These are phyloP conservation scores for Gymnopilus junonius DNA, from an alignment of 768 basidiomycete species.

Conservation along the genomic window DNA sequence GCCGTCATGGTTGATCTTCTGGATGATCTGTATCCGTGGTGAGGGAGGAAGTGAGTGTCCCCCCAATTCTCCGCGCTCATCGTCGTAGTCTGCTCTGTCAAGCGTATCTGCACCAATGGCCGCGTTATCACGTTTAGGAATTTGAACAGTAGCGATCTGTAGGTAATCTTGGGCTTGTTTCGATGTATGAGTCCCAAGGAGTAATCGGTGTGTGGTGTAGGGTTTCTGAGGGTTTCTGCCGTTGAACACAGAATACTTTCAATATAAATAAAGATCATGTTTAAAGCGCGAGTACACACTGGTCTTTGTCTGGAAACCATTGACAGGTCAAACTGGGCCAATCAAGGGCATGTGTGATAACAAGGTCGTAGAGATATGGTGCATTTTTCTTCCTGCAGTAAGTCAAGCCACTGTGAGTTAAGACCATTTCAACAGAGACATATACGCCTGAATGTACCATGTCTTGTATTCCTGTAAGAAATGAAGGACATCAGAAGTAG, in stretches of 20 bases:
- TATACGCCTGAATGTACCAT: slow-evolving; percentile 49
- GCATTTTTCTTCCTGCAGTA: slow-evolving; percentile 89
- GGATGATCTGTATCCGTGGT: slow-evolving; percentile 87
- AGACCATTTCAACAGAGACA: neutral
- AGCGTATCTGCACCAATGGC: slow-evolving; percentile 74
- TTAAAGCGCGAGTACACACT: slow-evolving; percentile 44
- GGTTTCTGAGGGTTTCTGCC: slow-evolving; percentile 84
- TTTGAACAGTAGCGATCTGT: slow-evolving; percentile 92
- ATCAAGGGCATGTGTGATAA: slow-evolving; percentile 96
- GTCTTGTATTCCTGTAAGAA: slow-evolving; percentile 78
- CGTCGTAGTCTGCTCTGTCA: slow-evolving; percentile 82
- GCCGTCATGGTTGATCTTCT: slow-evolving; percentile 92
- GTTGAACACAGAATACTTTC: neutral
- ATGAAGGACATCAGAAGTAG: neutral
- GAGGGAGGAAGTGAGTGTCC: slow-evolving; percentile 85
- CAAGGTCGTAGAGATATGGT: slow-evolving; percentile 96
- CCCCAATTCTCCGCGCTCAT: slow-evolving; percentile 94
- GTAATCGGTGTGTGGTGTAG: slow-evolving; percentile 93
- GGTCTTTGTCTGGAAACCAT: slow-evolving; percentile 98
- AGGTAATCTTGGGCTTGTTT: slow-evolving; percentile 93
- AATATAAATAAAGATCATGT: neutral
- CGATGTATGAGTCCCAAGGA: slow-evolving; percentile 97
- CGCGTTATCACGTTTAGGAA: slow-evolving; percentile 80
- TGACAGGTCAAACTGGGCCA: slow-evolving; percentile 99
- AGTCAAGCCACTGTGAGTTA: slow-evolving; percentile 2